Conservation (phyloP, 176 grass and related monocot genomes). For the Neostapfia colusana region DNA sequence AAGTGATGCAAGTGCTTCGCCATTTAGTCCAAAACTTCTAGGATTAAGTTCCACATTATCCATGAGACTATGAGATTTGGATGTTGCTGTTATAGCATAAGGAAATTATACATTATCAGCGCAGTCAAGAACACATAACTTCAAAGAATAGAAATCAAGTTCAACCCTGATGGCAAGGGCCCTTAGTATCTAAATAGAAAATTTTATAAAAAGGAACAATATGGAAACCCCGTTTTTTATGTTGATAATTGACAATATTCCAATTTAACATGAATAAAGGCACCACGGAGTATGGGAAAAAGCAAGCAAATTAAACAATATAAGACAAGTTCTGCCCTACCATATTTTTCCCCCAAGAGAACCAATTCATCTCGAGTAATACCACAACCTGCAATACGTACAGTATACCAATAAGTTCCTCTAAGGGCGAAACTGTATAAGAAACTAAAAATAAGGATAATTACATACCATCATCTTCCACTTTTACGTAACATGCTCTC, state of each 20-base stretch:
- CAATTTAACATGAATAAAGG: slow-evolving; percentile 29
- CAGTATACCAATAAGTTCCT: neutral
- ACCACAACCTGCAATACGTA: slow-evolving; percentile 65
- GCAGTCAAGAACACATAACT: slow-evolving; percentile 20
- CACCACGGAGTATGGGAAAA: neutral
- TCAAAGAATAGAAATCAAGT: slow-evolving; percentile 15
- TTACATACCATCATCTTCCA: slow-evolving; percentile 82
- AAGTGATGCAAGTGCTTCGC: slow-evolving; percentile 77
- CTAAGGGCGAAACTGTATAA: neutral
- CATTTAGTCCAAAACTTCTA: slow-evolving; percentile 61
- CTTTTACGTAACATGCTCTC: slow-evolving; percentile 68
- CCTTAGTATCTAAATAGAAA: slow-evolving; percentile 10
- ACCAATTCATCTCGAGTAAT: slow-evolving; percentile 93
- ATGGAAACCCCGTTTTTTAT: slow-evolving; percentile 13
- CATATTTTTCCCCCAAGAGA: slow-evolving; percentile 83
- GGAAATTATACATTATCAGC: slow-evolving; percentile 6
- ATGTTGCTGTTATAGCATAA: slow-evolving; percentile 56
- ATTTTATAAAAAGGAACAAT: neutral
- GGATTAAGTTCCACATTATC: slow-evolving; percentile 26
- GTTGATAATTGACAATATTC: slow-evolving; percentile 28
- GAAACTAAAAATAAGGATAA: slow-evolving; percentile 8
- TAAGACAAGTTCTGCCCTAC: slow-evolving; percentile 31
- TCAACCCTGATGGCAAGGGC: neutral
- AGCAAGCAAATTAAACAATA: slow-evolving; percentile 24
- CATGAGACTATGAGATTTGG: slow-evolving; percentile 52